phyloP scores from a whole-genome alignment of 192 early-diverging fungal genomes.

The Podila clonocystis region DNA sequence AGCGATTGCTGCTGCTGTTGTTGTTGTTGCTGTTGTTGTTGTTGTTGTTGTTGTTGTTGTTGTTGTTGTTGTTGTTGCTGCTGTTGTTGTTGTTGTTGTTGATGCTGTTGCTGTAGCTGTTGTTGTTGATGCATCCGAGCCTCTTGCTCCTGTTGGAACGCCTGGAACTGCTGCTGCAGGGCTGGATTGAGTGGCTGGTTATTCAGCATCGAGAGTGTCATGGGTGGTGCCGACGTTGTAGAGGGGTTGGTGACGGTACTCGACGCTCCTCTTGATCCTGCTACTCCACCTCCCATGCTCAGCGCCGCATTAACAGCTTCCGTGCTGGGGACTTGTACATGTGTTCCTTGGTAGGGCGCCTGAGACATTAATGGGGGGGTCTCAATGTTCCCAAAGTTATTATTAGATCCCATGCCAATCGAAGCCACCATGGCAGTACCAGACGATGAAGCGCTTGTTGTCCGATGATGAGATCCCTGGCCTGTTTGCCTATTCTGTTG shows the following conservation, averaged over 20 bases:
- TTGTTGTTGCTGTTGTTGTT: not conserved
- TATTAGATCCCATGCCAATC: not conserved
- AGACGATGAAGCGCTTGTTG: not conserved
- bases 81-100: not conserved
- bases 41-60: not conserved
- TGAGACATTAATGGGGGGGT: constrained; percentile 19
- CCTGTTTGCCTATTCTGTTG: not conserved
- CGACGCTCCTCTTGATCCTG: not conserved
- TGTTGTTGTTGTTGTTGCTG: not conserved
- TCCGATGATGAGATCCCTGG: not conserved
- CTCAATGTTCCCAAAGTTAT: constrained; percentile 13
- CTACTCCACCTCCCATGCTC: constrained; percentile 4
- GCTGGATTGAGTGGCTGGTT: not conserved
- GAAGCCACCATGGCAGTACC: not conserved
- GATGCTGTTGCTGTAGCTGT: not conserved
- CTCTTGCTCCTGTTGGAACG: not conserved
- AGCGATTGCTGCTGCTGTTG: not conserved
- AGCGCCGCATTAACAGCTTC: constrained; percentile 19
- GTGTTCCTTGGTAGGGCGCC: constrained; percentile 7
- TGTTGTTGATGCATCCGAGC: not conserved
- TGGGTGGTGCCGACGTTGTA: not conserved
- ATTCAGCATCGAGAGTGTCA: not conserved
- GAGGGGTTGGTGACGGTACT: not conserved
- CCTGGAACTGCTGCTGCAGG: not conserved
- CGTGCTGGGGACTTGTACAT: constrained; percentile 14